These are phyloP conservation scores for Fragaria ananassa DNA, from an alignment of 306 rosid genomes.

Conservation along the genomic window DNA sequence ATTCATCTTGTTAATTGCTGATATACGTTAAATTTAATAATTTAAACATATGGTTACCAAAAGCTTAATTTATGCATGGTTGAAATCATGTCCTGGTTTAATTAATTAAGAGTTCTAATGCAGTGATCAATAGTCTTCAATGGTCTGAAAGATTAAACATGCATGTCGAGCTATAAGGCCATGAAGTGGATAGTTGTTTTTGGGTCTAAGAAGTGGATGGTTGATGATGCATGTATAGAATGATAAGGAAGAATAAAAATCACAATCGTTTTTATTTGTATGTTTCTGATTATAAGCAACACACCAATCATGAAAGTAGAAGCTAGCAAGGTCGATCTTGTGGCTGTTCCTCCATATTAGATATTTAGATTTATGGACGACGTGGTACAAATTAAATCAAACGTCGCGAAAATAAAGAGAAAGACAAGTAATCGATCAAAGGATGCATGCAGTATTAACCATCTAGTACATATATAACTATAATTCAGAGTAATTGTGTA, in stretches of 20 bases:
- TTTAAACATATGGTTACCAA: not conserved
- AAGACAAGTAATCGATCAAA: not conserved
- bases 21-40: not conserved
- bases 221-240: not conserved
- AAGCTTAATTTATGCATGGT: not conserved
- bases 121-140: not conserved
- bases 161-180: not conserved
- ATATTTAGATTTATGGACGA: not conserved
- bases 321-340: not conserved
- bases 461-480: not conserved
- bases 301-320: not conserved
- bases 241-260: not conserved
- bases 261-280: not conserved
- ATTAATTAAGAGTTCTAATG: not conserved
- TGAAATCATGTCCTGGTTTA: not conserved
- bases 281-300: not conserved
- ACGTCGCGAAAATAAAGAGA: not conserved
- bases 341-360: not conserved
- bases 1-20: not conserved
- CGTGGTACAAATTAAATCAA: too few species aligned
- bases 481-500: not conserved
- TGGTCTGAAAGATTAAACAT: not conserved
- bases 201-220: not conserved
- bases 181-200: not conserved
- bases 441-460: not conserved